phyloP scores from a whole-genome alignment of 192 early-diverging fungal genomes.

The Backusella westeae region DNA sequence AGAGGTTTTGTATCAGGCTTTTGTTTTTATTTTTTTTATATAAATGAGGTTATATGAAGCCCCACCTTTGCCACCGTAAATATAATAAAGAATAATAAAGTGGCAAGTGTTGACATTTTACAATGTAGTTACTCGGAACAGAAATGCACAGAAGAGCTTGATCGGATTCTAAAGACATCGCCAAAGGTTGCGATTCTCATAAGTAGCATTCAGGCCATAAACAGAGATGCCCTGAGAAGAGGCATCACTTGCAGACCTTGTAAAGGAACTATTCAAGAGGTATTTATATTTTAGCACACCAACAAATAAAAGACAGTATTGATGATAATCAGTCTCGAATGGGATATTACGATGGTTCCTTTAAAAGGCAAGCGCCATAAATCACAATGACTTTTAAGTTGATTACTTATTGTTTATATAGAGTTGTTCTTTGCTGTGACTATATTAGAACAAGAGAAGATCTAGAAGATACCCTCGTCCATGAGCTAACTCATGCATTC shows the following conservation, averaged over 20 bases:
- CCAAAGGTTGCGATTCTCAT: slow-evolving; percentile 22
- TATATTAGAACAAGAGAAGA: slow-evolving; percentile 27
- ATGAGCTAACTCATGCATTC: slow-evolving; percentile 40
- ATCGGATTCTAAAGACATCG: slow-evolving; percentile 15
- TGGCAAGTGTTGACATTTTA: background rate
- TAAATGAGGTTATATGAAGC: background rate
- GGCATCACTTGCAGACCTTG: slow-evolving; percentile 37
- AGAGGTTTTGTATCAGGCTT: background rate
- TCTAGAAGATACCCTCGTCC: slow-evolving; percentile 32
- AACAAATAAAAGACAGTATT: background rate
- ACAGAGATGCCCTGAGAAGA: slow-evolving; percentile 22
- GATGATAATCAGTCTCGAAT: slow-evolving; percentile 15
- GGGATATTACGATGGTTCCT: slow-evolving; percentile 36
- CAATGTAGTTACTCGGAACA: slow-evolving; percentile 20
- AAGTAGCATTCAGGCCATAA: slow-evolving; percentile 19
- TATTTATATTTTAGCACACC: background rate
- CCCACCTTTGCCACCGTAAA: background rate
- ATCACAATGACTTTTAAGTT: background rate
- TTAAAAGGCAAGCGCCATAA: slow-evolving; percentile 25
- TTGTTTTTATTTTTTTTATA: background rate
- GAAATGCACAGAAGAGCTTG: slow-evolving; percentile 33
- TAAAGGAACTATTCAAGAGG: slow-evolving; percentile 29
- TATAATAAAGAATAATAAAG: background rate
- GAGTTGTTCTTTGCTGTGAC: slow-evolving; percentile 39
- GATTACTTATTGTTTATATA: background rate